Base-by-base conservation (phyloP, 2,329 filamentous ascomycete genomes). In the Cladosporium halotolerans region DNA sequence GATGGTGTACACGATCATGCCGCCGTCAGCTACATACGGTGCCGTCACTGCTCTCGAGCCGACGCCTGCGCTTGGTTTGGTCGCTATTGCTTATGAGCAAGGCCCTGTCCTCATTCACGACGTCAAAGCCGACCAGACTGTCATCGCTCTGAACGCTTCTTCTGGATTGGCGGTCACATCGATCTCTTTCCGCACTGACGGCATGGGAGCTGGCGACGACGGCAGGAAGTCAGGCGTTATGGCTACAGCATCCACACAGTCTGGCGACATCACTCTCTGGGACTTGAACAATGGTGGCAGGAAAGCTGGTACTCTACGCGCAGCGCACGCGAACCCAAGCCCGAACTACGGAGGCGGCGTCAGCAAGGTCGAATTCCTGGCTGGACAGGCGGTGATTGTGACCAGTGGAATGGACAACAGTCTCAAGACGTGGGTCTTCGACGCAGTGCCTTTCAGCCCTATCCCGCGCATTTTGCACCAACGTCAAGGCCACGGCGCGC, bases 371-470 rank as follows among this genome's bases (percentile, higher is more conserved):
- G 89, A 96, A 63, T 99, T 99, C 63, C 76, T 99, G 9, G 76
- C 85, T 13, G 92, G 91, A 0, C 95, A 99, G 68, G 87, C 89
- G 4, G 86, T 97, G 2, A 80, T 99, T 40, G 77, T 97, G 28
- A 96, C 90, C 9, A 93, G 89, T 59, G 95, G 93, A 4, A 78
- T 88, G 45, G 93, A 99, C 69, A 99, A 99, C 71, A 89, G 91
- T 9, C 75, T 99, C 55, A 95, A 92, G 68, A 91, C 90, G 4
- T 96, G 92, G 92, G 93, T 97, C 57, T 96, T 96, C 62, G 92
- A 97, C 64, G 86, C 95, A 68, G 85, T 85, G 0, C 91, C 92
- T 0, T 96, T 96, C 68, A 93, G 88, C 0, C 84, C 91, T 0
- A 79, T 91, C 9, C 93, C 93, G 2, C 82, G 92, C 14, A 86